Base-by-base conservation (phyloP, 2,329 filamentous ascomycete species). In the Aciculosporium take region DNA sequence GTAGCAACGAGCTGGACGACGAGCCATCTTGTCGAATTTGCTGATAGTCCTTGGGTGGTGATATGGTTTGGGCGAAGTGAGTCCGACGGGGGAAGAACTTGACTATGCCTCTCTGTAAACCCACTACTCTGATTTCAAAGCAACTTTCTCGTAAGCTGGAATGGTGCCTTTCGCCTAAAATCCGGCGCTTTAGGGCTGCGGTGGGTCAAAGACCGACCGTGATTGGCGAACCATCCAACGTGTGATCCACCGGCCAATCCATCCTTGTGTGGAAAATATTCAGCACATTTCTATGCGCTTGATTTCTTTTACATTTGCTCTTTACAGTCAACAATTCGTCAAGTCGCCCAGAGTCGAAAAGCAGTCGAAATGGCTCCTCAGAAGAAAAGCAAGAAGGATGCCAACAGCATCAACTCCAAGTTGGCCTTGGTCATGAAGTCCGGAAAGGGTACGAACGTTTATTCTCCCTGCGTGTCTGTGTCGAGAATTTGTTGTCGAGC, bases 1-100 rank as follows among this genome's bases (percentile, higher is more conserved):
- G 81, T 94, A 98, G 77, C 91, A 98, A 77, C 91, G 84, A 65
- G 91, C 91, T 66, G 91, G 91, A 84, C 91, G 87, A 72, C 91
- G 87, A 66, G 91, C 91, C 91, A 98, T 98, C 76, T 81, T 88
- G 81, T 81, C 77, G 71, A 74, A 72, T 70, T 76, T 58, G 51
- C 58, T 61, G 54, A 47, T 49, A 18, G 48, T 56, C 53, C 56
- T 49, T 47, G 43, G 31, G 46, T 51, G 51, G 51, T 63, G 59
- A 51, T 59, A 56, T 58, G 58, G 56, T 56, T 52, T 54, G 55
- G 49, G 51, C 52, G 55, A 54, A 51, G 53, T 52, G 49, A 50
- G 48, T 48, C 48, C 49, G 48, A 45, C 48, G 47, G 46, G 48
- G 48, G 51, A 49, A 45, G 52, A 55, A 48, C 46, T 48, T 43